These are phyloP conservation scores for Irpex sp. DNA, from an alignment of 1,284 basidiomycete genomes.

Conservation along the genomic window DNA sequence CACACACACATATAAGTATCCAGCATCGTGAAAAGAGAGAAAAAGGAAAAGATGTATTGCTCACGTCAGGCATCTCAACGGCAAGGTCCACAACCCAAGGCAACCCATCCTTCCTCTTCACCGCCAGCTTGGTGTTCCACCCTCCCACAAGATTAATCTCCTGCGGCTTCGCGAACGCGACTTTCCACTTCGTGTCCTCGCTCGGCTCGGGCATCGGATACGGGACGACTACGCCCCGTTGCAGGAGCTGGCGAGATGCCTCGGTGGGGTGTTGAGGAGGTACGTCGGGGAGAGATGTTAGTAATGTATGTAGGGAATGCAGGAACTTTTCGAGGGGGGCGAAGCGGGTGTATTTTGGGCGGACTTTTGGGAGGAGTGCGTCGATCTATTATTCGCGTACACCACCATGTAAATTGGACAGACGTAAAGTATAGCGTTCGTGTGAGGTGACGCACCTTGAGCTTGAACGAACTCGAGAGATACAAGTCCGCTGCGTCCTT, in stretches of 20 bases:
- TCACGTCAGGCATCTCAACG: constrained; percentile 81
- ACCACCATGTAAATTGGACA: neutral
- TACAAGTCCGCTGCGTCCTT: constrained; percentile 78
- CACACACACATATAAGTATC: neutral
- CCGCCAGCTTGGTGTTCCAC: constrained; percentile 64
- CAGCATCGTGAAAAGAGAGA: neutral
- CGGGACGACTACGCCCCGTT: constrained; percentile 50
- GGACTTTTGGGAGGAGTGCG: constrained; percentile 70
- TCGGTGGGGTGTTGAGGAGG: constrained; percentile 62
- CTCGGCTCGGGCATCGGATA: constrained; percentile 60
- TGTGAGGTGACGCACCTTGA: constrained; percentile 49
- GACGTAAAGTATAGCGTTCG: neutral
- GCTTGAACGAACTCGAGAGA: constrained; percentile 79
- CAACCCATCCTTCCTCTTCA: constrained; percentile 59
- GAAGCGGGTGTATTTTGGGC: constrained; percentile 56
- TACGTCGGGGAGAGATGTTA: constrained; percentile 54
- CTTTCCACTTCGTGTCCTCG: constrained; percentile 74
- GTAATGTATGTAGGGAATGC: constrained; percentile 50
- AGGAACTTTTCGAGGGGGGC: constrained; percentile 62
- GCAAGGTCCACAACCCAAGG: constrained; percentile 79
- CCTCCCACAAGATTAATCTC: constrained; percentile 70
- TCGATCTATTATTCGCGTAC: constrained; percentile 54
- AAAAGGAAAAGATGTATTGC: constrained; percentile 21
- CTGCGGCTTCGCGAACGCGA: constrained; percentile 61
- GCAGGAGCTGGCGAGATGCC: constrained; percentile 46